These are phyloP conservation scores for Isoetes taiwanensis DNA, from an alignment of 75 land plant species.

Conservation along the genomic window DNA sequence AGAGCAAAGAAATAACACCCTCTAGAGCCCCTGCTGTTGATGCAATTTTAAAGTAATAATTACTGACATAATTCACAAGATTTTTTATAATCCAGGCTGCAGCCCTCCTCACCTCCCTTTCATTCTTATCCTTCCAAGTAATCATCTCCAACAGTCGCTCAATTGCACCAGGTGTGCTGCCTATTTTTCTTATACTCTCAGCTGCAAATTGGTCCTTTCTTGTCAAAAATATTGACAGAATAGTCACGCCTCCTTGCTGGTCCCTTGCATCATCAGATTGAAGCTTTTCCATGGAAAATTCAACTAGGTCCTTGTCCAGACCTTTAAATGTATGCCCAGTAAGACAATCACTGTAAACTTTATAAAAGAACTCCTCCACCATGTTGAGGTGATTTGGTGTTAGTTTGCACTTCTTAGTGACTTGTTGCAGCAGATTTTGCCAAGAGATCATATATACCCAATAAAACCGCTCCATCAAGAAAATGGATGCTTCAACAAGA, in stretches of 20 bases:
- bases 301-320: neutral
- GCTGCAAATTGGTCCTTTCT: neutral
- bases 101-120: neutral
- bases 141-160: neutral
- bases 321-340: neutral
- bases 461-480: neutral
- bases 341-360: neutral
- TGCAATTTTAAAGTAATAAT: neutral
- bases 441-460: neutral
- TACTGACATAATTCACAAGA: neutral
- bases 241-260: neutral
- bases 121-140: neutral
- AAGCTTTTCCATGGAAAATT: neutral
- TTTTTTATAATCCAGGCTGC: neutral
- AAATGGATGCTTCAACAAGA: neutral
- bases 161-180: neutral
- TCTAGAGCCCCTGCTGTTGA: neutral
- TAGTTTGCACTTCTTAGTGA: neutral
- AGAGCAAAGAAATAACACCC: too few species aligned
- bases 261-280: neutral
- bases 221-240: neutral
- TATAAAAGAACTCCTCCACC: neutral
- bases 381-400: neutral
- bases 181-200: neutral
- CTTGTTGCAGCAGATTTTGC: neutral